phyloP scores from a whole-genome alignment of 164 flowering plant species.

The Kingdonia uniflora region DNA sequence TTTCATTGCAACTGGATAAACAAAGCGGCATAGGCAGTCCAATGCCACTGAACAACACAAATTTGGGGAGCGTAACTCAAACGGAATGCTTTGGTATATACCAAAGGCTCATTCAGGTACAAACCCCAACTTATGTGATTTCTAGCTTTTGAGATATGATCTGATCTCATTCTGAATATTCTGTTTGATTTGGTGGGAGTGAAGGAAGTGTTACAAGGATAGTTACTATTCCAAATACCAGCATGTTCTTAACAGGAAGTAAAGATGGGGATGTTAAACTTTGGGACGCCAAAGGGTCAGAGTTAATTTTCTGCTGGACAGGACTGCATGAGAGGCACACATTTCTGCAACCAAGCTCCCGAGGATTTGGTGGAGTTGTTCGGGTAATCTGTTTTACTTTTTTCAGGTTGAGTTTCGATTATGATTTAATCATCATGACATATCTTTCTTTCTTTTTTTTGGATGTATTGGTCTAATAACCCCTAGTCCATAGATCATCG shows the following conservation, averaged over 20 bases:
- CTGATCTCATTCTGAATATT: background rate
- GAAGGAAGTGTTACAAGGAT: conserved; percentile 77
- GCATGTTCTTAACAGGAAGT: conserved; percentile 92
- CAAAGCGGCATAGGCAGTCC: conserved; percentile 42
- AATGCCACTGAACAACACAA: conserved; percentile 4
- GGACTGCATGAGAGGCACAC: conserved; percentile 89
- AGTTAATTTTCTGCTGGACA: conserved; percentile 74
- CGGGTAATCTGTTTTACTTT: conserved; percentile 34
- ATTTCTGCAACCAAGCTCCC: conserved; percentile 75
- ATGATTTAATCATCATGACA: background rate
- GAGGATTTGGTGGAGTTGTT: conserved; percentile 81
- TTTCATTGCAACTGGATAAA: conserved; percentile 84
- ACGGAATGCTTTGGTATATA: conserved; percentile 97
- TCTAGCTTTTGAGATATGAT: too few relatives aligned
- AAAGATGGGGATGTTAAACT: conserved; percentile 98
- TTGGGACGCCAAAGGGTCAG: conserved; percentile 83
- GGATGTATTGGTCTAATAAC: conserved; percentile 2
- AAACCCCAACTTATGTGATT: background rate
- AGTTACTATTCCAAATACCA: conserved; percentile 74
- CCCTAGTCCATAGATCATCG: background rate
- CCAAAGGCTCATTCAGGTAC: conserved; percentile 96
- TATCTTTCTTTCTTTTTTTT: background rate
- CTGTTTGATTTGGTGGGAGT: conserved; percentile 10
- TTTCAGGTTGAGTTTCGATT: background rate
- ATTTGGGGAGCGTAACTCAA: conserved; percentile 45